Base-by-base conservation (phyloP, 2,329 filamentous ascomycete genomes). In the Colletotrichum falcatum region DNA sequence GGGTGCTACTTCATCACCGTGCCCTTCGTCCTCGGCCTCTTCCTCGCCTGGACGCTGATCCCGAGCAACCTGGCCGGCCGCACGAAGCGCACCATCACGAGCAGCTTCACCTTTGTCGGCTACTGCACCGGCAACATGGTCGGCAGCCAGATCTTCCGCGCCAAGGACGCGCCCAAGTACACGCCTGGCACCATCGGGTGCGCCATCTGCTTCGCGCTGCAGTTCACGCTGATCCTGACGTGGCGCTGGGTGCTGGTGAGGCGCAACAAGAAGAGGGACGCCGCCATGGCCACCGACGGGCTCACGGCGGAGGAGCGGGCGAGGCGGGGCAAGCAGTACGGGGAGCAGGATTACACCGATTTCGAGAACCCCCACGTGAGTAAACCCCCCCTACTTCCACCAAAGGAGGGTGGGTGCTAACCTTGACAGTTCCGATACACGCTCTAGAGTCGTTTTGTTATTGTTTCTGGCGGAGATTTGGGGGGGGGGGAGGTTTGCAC, bases 41-140 rank as follows among this genome's bases (percentile, higher is more conserved):
- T 71, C 48, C 69, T 71, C 49, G 69, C 69, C 42, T 71, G 65
- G 69, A 58, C 69, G 1, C 30, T 71, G 51, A 80, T 85, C 58
- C 82, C 83, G 0, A 83, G 81, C 42, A 85, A 85, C 73, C 78
- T 83, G 5, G 82, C 82, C 5, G 83, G 84, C 9, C 78, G 82
- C 9, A 85, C 84, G 0, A 85, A 85, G 73, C 81, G 83, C 33
- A 84, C 83, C 4, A 75, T 85, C 49, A 82, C 81, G 16, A 82
- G 79, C 20, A 83, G 82, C 3, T 81, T 83, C 48, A 83, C 83
- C 0, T 84, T 86, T 62, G 78, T 83, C 8, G 83, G 78, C 1
- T 86, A 85, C 73, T 85, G 83, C 63, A 81, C 83, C 3, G 84
- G 83, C 2, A 86, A 85, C 73, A 85, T 85, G 80, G 78, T 79